Evolutionary conservation across 2,329 filamentous ascomycete genomes (phyloP).

Genomic region (Proliferodiscus dingleyae): DNA sequence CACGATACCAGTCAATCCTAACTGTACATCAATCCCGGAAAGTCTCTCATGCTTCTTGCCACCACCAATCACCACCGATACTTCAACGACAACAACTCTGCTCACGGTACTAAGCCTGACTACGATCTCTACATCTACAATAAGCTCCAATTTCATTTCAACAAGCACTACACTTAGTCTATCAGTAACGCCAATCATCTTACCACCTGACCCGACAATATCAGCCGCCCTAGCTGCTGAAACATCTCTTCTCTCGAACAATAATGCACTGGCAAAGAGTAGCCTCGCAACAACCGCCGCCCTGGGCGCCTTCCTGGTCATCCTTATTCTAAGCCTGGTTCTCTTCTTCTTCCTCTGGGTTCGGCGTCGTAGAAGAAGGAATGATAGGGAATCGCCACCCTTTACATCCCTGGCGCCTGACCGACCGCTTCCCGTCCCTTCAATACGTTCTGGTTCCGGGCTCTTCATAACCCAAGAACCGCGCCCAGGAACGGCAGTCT

Average conservation of each 20-base stretch:
- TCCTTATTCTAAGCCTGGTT: neutral
- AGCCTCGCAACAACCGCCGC: neutral
- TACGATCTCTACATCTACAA: neutral
- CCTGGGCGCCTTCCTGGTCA: neutral
- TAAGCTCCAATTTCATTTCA: conserved; percentile 2
- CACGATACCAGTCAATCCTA: neutral
- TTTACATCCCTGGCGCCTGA: neutral
- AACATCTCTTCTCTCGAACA: neutral
- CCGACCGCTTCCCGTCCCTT: neutral
- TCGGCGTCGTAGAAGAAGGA: neutral
- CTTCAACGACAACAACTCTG: conserved; percentile 1
- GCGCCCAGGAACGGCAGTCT: neutral
- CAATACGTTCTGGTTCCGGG: neutral
- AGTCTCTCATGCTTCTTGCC: neutral
- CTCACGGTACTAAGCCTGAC: conserved; percentile 2
- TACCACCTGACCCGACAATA: neutral
- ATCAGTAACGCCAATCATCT: neutral
- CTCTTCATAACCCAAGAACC: neutral
- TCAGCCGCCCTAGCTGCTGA: neutral
- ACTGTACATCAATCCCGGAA: neutral
- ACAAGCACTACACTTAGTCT: neutral
- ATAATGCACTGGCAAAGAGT: neutral
- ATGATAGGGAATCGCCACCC: conserved; percentile 1
- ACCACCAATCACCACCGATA: neutral
- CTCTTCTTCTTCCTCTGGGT: neutral